Evolutionary conservation across 2,329 filamentous ascomycete genomes (phyloP).

Genomic region (Epichloe scottii): DNA sequence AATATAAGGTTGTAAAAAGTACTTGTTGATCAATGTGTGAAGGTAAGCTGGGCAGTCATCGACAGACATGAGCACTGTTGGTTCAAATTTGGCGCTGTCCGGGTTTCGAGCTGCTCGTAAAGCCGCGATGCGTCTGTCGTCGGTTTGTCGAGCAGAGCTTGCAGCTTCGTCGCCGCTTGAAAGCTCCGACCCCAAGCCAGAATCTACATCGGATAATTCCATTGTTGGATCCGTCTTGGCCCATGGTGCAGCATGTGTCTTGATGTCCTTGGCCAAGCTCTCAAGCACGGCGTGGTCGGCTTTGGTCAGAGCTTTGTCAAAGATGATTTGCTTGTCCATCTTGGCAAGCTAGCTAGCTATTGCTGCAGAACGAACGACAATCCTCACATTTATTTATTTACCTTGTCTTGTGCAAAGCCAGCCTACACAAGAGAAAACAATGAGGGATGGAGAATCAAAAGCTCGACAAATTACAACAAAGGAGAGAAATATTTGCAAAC

Average conservation of each 20-base stretch:
- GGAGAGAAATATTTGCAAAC: no score
- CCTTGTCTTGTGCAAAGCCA: background rate
- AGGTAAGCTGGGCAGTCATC: conserved; percentile 27
- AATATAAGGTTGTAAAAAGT: conserved; percentile 48
- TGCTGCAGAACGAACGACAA: background rate
- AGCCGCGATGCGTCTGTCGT: conserved; percentile 15
- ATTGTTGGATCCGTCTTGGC: background rate
- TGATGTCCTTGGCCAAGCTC: conserved; percentile 27
- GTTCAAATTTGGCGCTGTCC: conserved; percentile 27
- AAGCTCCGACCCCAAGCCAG: conserved; percentile 7
- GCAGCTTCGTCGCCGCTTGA: conserved; percentile 2
- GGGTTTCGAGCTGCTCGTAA: conserved; percentile 32
- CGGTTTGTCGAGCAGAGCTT: background rate
- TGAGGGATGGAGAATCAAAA: no score
- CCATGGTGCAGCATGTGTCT: background rate
- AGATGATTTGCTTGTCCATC: conserved; percentile 18
- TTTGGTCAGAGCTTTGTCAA: conserved; percentile 28
- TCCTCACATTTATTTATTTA: no score
- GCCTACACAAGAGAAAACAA: background rate
- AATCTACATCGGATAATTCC: conserved; percentile 3
- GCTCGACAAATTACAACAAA: no score
- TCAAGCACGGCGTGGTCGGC: conserved; percentile 28
- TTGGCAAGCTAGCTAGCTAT: background rate
- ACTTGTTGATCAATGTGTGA: conserved; percentile 28
- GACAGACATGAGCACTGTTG: conserved; percentile 30